Evolutionary conservation across 768 basidiomycete species (phyloP), one percentile per base, ranked within the genome.

Genomic region (Mycena capillaripes): DNA sequence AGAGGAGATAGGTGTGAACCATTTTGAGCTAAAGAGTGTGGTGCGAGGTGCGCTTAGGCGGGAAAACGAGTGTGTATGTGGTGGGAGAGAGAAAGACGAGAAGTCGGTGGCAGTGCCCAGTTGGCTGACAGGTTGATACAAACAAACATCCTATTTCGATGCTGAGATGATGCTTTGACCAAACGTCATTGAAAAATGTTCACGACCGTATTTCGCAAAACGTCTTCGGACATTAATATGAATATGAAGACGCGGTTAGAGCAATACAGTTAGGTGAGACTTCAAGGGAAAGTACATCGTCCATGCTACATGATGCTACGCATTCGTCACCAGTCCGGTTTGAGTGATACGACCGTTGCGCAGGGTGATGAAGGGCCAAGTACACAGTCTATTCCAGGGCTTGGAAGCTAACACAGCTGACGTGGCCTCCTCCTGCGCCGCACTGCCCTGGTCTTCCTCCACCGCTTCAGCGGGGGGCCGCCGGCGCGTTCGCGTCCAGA

Each of bases 1-100:
- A 68, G 57, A 72, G 56, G 52, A 65, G 38, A 29, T 64, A 40
- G 44, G 36, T 57, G n/a, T 42, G 70, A 61, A 38, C 66, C 74
- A 75, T 75, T 42, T 69, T 73, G 63, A 27, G 42, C 38, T 50
- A 62, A 57, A 16, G 72, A 69, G 50, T 66, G 72, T 69, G 62
- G 68, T 56, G 72, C 63, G 59, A 25, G 53, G 70, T 53, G 36
- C 12, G 60, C 60, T 61, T 68, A n/a, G 70, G 59, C 64, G 53
- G 23, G 38, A 11, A 42, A 67, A 72, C 14, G 67, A 69, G 61
- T 56, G 72, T 73, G 58, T 48, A 36, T 48, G 67, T 67, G 71
- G 66, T 36, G 55, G 66, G 8, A 23, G 56, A 61, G 29, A 29
- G 29, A 60, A 38, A 38, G 36, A 32, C n/a, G 17, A 62, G 52